Percentiles rank a stretch among this genome's conserved stretches.
These are phyloP conservation scores for Sclerotinia minor DNA, from an alignment of 2,329 filamentous ascomycete genomes.

Conservation along the genomic window DNA sequence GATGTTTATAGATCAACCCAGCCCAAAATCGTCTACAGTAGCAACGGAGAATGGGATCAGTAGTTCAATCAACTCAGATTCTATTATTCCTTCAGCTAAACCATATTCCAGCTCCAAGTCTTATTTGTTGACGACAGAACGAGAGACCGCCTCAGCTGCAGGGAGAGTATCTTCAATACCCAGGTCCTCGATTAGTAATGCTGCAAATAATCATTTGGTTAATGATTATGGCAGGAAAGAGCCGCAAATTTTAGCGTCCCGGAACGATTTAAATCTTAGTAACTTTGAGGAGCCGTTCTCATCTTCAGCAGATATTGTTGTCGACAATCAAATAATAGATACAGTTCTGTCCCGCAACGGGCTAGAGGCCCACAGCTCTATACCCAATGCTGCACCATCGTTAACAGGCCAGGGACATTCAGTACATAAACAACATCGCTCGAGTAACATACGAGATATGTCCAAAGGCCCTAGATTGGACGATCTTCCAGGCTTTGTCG, in stretches of 20 bases:
- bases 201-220: neutral
- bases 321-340: slow-evolving; percentile 34
- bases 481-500: neutral
- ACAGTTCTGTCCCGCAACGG: slow-evolving; percentile 28
- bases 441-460: neutral
- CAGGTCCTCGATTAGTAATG: neutral
- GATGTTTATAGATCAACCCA: slow-evolving; percentile 38
- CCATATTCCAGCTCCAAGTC: neutral
- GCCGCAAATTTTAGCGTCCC: neutral
- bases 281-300: slow-evolving; percentile 27
- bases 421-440: too few relatives aligned
- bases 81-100: neutral
- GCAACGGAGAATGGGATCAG: neutral
- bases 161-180: neutral
- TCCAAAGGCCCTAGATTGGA: neutral
- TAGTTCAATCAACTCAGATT: neutral
- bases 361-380: neutral
- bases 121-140: neutral
- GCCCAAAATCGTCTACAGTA: slow-evolving; percentile 24
- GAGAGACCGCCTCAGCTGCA: neutral
- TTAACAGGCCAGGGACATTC: neutral
- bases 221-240: neutral
- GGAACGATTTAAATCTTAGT: neutral
- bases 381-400: neutral
- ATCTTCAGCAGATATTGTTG: slow-evolving; percentile 27